Conservation (phyloP, 768 basidiomycete species). For the Cytidiella melzeri region DNA sequence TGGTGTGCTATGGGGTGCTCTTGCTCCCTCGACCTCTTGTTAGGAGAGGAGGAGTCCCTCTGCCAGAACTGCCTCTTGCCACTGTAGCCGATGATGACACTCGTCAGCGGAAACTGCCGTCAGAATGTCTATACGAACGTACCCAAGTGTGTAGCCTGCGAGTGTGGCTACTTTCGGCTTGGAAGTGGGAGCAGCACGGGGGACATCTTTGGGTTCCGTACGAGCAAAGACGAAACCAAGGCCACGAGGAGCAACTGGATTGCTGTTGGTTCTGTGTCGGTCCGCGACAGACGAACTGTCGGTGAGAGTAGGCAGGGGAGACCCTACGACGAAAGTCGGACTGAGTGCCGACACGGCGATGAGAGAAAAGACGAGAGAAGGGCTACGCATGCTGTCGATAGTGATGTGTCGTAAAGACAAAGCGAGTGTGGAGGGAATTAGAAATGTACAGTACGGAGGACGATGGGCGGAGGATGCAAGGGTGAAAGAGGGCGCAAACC, state of each 20-base stretch:
- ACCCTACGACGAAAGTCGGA: slow-evolving; percentile 14
- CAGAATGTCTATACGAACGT: no score
- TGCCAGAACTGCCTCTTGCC: slow-evolving; percentile 13
- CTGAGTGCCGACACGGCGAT: slow-evolving; percentile 19
- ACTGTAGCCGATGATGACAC: no score
- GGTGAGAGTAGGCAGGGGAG: slow-evolving; percentile 11
- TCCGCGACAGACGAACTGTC: neutral
- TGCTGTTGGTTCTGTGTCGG: neutral
- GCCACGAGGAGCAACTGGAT: slow-evolving; percentile 1
- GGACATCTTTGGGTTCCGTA: neutral
- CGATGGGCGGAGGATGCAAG: slow-evolving; percentile 5
- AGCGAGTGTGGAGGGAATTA: slow-evolving; percentile 13
- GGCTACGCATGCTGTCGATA: slow-evolving; percentile 20
- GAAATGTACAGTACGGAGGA: slow-evolving; percentile 10
- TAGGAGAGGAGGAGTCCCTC: neutral
- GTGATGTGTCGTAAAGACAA: slow-evolving; percentile 7
- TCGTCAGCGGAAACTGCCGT: no score
- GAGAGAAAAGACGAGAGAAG: slow-evolving; percentile 19
- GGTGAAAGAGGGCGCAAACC: neutral
- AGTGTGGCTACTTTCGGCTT: slow-evolving; percentile 9
- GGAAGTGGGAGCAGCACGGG: neutral
- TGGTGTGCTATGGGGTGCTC: no score
- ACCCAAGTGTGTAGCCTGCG: slow-evolving; percentile 6
- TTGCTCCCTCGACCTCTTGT: neutral
- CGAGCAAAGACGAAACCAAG: slow-evolving; percentile 13